Evolutionary conservation across 1,284 basidiomycete genomes (phyloP).

Genomic region (Malassezia japonica): DNA sequence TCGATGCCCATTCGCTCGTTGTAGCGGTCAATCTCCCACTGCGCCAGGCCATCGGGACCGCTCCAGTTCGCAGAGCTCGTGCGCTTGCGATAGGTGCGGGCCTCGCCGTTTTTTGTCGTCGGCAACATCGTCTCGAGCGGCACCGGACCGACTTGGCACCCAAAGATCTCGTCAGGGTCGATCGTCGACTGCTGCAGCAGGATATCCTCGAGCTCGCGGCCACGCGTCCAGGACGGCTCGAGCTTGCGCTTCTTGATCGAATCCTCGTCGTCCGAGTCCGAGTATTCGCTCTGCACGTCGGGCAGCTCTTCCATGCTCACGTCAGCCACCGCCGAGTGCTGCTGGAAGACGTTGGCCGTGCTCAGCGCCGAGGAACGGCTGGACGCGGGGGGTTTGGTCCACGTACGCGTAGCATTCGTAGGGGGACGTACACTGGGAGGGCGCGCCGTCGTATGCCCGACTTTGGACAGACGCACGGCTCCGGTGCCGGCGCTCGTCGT

Average conservation of each 20-base stretch:
- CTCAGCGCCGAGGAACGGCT: slow-evolving; percentile 4
- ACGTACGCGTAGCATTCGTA: slow-evolving; percentile 1
- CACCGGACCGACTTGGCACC: slow-evolving; percentile 36
- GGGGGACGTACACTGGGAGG: background rate
- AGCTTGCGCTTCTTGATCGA: slow-evolving; percentile 33
- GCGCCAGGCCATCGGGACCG: slow-evolving; percentile 34
- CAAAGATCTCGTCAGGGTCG: slow-evolving; percentile 44
- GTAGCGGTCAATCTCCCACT: slow-evolving; percentile 46
- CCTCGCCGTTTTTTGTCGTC: slow-evolving; percentile 13
- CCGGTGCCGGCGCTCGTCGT: slow-evolving; percentile 4
- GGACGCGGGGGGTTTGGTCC: background rate
- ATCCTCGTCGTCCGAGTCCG: slow-evolving; percentile 43
- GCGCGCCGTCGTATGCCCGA: background rate
- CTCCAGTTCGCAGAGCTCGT: slow-evolving; percentile 42
- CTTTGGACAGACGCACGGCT: slow-evolving; percentile 1
- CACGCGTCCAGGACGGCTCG: slow-evolving; percentile 40
- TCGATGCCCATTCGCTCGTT: slow-evolving; percentile 42
- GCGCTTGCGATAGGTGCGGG: slow-evolving; percentile 21
- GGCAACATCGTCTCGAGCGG: slow-evolving; percentile 39
- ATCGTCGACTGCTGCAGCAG: slow-evolving; percentile 32
- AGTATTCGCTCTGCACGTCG: slow-evolving; percentile 39
- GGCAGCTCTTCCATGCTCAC: slow-evolving; percentile 21
- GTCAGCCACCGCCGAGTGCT: slow-evolving; percentile 15
- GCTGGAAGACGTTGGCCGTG: slow-evolving; percentile 15
- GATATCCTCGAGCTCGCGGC: slow-evolving; percentile 30